Evolutionary conservation across 2,329 filamentous ascomycete genomes (phyloP).

Genomic region (Trichoderma brevicompactum): DNA sequence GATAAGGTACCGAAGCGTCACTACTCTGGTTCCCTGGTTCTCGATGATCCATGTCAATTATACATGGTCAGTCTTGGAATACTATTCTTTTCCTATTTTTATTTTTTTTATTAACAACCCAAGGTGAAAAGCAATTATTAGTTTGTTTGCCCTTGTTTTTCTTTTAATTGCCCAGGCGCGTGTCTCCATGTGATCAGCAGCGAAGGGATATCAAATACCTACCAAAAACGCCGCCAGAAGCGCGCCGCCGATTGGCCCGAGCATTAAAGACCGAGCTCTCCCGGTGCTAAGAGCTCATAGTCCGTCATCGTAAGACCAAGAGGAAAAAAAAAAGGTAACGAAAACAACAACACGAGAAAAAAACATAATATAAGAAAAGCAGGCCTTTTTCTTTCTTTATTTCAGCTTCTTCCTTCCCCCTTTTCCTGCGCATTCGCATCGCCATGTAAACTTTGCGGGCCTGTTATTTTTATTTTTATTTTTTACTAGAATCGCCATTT

Average conservation of each 20-base stretch:
- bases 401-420: background rate
- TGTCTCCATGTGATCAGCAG: conserved; percentile 16
- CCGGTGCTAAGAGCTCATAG: conserved; percentile 9
- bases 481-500: conserved; percentile 1
- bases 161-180: conserved; percentile 2
- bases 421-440: conserved; percentile 3
- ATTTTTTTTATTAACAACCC: too few species aligned
- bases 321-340: background rate
- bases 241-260: conserved; percentile 18
- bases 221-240: background rate
- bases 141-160: background rate
- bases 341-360: conserved; percentile 5
- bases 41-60: too few species aligned
- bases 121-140: background rate
- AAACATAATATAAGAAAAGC: background rate
- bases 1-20: too few species aligned
- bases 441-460: conserved; percentile 10
- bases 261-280: conserved; percentile 5
- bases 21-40: too few species aligned
- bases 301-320: conserved; percentile 12
- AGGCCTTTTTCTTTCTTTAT: background rate
- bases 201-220: conserved; percentile 19
- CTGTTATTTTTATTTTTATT: background rate
- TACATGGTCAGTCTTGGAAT: background rate
- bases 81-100: background rate